These are phyloP conservation scores for Hypomontagnella submonticulosa DNA, from an alignment of 495 filamentous ascomycete species.

Conservation along the genomic window DNA sequence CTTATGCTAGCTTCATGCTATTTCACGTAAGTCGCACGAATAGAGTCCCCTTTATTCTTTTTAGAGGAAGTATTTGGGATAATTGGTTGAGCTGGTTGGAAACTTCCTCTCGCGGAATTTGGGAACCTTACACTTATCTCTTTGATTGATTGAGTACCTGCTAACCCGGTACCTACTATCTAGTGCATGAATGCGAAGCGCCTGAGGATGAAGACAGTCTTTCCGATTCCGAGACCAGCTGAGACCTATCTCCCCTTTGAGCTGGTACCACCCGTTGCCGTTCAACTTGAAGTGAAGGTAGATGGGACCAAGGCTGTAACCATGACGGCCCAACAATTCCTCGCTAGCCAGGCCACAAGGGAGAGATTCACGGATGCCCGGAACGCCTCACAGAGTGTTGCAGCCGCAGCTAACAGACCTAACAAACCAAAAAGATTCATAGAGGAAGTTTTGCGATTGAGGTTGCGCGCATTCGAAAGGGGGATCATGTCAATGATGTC, in stretches of 20 bases:
- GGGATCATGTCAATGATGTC: slow-evolving; percentile 5
- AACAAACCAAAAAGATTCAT: no score
- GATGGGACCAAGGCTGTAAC: slow-evolving; percentile 1
- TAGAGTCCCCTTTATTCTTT: no score
- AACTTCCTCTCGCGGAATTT: no score
- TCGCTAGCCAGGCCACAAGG: not conserved
- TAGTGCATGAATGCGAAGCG: slow-evolving; percentile 66
- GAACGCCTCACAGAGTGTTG: not conserved
- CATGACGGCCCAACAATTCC: slow-evolving; percentile 17
- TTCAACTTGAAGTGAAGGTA: slow-evolving; percentile 18
- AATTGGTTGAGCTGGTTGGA: no score
- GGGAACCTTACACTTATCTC: no score
- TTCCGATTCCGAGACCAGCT: slow-evolving; percentile 68
- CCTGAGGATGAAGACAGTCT: slow-evolving; percentile 64
- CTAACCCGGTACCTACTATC: no score
- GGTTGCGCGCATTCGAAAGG: slow-evolving; percentile 11
- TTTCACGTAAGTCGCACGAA: slow-evolving; percentile 54
- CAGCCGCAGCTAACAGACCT: no score
- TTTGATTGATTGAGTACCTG: no score
- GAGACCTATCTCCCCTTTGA: slow-evolving; percentile 56
- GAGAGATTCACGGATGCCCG: not conserved
- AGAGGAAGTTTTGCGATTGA: slow-evolving; percentile 4
- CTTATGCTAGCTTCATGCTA: slow-evolving; percentile 73
- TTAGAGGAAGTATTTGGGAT: no score
- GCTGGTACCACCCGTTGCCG: not conserved